Base-by-base conservation (phyloP, 495 filamentous ascomycete genomes). In the Tricharina praecox region DNA sequence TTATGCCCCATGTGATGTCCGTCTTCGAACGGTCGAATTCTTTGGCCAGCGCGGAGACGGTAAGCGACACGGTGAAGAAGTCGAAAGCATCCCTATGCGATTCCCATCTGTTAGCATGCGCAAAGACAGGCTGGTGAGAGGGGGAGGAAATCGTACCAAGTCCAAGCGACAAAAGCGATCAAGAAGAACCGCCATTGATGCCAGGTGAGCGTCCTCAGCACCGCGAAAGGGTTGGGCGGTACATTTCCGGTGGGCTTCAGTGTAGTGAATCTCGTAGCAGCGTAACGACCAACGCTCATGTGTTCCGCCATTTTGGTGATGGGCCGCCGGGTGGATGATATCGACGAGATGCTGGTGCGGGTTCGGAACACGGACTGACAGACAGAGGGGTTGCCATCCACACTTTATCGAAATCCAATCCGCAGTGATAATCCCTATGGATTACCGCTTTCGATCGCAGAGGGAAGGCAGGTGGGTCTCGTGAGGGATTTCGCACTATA, bases 101-200 rank as follows among this genome's bases (percentile, higher is more conserved):
- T 66, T 94, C 81, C 35, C 75, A 77, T 25, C 62, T 57, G 71
- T 88, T 32, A 93, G 66, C 60, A 82, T 68, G 11, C 65, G 62
- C 18, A 93, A 58, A 1, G 83, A 67, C 19, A 63, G 69, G 63
- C 92, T 71, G 0, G 86, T 86, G 58, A 92, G 93, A 16, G 81
- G 79, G 0, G 78, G 81, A 15, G 72, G 67, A 43, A n/a, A n/a
- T n/a, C 67, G 35, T 56, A 74, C 70, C 54, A 57, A 23, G 54
- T 57, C 82, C 82, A 87, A 9, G 72, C 82, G 15, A 70, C 51
- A 50, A 83, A 85, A 4, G 76, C 78, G 52, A 80, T 74, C 25
- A 70, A 58, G 63, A 93, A 92, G 63, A 88, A 88, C 18, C 85
- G 68, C 86, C 86, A 94, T 66, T 94, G 82, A 34, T 75, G 76